phyloP scores from a whole-genome alignment of 305 asterid species.

The Fraxinus platypoda region DNA sequence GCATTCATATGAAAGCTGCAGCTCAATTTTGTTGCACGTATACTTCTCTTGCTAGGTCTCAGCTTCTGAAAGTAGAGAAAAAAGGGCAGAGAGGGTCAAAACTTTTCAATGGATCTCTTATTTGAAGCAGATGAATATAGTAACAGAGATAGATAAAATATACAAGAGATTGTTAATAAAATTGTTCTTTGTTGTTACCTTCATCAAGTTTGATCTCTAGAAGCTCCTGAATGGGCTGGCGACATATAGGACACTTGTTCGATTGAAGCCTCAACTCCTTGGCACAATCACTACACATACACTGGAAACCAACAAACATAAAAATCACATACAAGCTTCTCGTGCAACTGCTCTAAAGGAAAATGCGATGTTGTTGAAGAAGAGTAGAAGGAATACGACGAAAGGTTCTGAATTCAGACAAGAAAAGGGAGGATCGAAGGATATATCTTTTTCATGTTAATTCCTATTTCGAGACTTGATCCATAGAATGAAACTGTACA shows the following conservation, averaged over 20 bases:
- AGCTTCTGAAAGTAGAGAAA: constrained; percentile 21
- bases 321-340: not conserved
- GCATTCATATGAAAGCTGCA: constrained; percentile 19
- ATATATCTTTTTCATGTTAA: not conserved
- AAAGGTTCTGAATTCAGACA: not conserved
- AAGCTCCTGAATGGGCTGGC: constrained; percentile 84
- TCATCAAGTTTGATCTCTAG: constrained; percentile 76
- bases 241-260: constrained; percentile 80
- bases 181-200: constrained; percentile 34
- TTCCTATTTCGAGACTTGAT: not conserved
- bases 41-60: constrained; percentile 10
- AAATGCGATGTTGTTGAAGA: not conserved
- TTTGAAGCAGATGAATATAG: not conserved
- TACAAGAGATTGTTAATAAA: not conserved
- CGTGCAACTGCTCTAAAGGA: not conserved
- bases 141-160: not conserved
- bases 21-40: not conserved
- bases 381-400: not conserved
- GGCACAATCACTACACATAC: constrained; percentile 82
- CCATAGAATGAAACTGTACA: not conserved
- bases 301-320: constrained; percentile 42
- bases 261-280: constrained; percentile 81
- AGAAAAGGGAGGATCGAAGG: not conserved
- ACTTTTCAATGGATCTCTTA: not conserved
- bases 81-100: not conserved